Base-by-base conservation (phyloP, 179 eudicot species). In the Heliamphora pulchella region DNA sequence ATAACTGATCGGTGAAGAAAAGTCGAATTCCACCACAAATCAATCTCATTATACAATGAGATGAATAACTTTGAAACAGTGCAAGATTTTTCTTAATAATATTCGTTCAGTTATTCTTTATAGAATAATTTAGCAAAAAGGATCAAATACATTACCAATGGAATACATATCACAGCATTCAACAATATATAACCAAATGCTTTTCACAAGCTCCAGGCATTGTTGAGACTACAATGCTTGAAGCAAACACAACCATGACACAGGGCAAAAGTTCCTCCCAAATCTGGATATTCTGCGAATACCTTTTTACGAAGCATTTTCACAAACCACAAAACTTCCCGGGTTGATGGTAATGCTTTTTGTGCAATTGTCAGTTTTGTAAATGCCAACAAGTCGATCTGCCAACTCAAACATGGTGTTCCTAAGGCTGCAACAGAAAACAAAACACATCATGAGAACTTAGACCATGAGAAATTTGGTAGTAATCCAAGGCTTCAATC, bases 391-490 rank as follows among this genome's bases (percentile, higher is more conserved):
- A 66, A 96, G 97, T 68, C 98, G 91, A 83, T 96, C 98, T 0
- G 99, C 98, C 84, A 96, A 81, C 91, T 96, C 99, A 69, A 94
- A 96, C 99, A 96, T 96, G 87, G 94, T 92, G 88, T 96, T 94
- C 79, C 99, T 89, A 14, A 96, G 96, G 86, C 99, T 96, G 44
- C 43, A 75, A 65, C 68, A 17, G 8, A 0, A 43, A 59, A 14
- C 10, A 79, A 50, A 51, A 78, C 44, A 82, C 55, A 17, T 4
- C 20, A 76, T 43, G 39, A 76, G 20, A 41, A 69, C 20, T 4
- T 54, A 15, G 1, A 53, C 43, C 13, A 68, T 22, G 31, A 57
- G 18, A 48, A 43, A 14, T 13, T 47, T 17, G 46, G 59, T 17
- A 18, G 68, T 8, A 44, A 46, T 67, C 55, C 61, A 65, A 67